Evolutionary conservation across 768 basidiomycete genomes (phyloP).

Genomic region (Hortiboletus campestris): DNA sequence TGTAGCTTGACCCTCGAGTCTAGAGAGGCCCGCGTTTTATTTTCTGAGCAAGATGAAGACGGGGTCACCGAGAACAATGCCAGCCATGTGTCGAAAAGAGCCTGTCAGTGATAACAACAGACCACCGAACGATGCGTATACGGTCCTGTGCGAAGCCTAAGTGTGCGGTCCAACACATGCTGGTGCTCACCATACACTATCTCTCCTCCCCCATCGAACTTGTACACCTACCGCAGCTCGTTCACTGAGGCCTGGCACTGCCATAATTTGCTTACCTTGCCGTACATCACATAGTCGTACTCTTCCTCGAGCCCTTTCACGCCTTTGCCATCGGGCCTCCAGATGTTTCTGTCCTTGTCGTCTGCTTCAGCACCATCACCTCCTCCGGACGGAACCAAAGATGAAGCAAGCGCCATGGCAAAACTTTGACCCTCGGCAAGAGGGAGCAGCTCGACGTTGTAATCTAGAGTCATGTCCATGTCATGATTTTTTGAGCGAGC

Average conservation of each 20-base stretch:
- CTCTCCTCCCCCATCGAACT: constrained; percentile 58
- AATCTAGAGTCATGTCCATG: constrained; percentile 92
- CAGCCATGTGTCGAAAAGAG: constrained; percentile 87
- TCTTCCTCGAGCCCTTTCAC: constrained; percentile 85
- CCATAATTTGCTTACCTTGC: constrained; percentile 60
- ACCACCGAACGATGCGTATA: constrained; percentile 95
- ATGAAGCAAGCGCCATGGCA: constrained; percentile 83
- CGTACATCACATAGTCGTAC: constrained; percentile 99
- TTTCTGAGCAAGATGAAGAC: constrained; percentile 69
- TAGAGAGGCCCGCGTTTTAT: constrained; percentile 34
- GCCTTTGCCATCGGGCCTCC: constrained; percentile 84
- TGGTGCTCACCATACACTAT: constrained; percentile 57
- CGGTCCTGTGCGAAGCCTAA: constrained; percentile 57
- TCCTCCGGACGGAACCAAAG: constrained; percentile 56
- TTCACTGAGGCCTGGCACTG: neutral
- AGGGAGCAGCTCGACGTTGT: constrained; percentile 89
- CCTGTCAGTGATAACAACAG: constrained; percentile 92
- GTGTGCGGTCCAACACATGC: neutral
- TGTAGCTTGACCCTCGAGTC: neutral
- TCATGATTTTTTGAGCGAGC: constrained; percentile 88
- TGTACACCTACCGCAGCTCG: constrained; percentile 63
- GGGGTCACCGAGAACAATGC: constrained; percentile 90
- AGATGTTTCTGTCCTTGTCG: constrained; percentile 75
- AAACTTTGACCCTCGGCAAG: constrained; percentile 67
- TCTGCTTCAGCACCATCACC: constrained; percentile 54